Evolutionary conservation across 2,329 filamentous ascomycete genomes (phyloP), one percentile per base, ranked within the genome.

Genomic region (Raffaelea arxii): DNA sequence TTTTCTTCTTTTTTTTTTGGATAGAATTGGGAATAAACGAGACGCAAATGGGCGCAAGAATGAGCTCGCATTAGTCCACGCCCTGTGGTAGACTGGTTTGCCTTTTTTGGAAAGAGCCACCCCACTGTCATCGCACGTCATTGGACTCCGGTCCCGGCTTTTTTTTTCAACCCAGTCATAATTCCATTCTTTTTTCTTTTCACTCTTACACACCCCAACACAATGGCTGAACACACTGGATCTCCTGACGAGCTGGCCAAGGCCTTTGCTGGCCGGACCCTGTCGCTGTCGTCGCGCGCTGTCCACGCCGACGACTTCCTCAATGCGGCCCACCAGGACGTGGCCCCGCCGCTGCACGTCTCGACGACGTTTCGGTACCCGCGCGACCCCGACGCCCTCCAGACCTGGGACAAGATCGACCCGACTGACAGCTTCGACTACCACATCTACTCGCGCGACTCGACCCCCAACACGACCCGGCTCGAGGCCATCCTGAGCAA

Each of bases 331-430:
- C 78, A 85, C 55, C 73, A 80, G 43, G 88, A 92, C 60, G 84
- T 97, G 46, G 89, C 91, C 12, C 91, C 92, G 49, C 80, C 91
- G 4, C 73, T 97, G 59, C 91, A 97, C 62, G 80, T 94, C 53
- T 89, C 88, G 51, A 96, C 91, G 12, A 97, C 88, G 16, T 97
- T 88, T 65, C 81, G 87, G 55, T 97, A 96, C 64, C 70, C 74
- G 24, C 65, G 71, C 45, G 75, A 95, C 60, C 86, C 88, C 2
- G 74, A 80, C 6, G 62, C 78, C 24, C 75, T 95, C 40, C 65
- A 51, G 61, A 49, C 60, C 22, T 71, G 68, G 67, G 59, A 61
- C 16, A 77, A 84, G 49, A 55, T 64, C 24, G 76, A 78, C 59
- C 81, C 84, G 65, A 65, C n/a, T n/a, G n/a, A n/a, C n/a, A n/a